phyloP scores from a whole-genome alignment of 2,329 filamentous ascomycete genomes.

The Fusarium sp. region DNA sequence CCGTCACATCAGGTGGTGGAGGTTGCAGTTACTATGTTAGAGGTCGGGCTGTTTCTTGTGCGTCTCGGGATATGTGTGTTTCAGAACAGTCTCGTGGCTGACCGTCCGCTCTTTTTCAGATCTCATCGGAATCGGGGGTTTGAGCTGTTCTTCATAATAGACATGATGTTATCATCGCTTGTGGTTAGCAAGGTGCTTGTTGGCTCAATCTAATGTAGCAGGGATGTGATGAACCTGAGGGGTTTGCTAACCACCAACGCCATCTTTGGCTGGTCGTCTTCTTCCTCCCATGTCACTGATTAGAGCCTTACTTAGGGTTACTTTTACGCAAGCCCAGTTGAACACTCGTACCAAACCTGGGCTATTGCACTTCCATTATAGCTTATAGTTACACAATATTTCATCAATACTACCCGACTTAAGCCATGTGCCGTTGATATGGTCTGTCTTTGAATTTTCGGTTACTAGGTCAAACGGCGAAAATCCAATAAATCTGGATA shows the following conservation, averaged over 20 bases:
- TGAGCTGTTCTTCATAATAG: constrained; percentile 5
- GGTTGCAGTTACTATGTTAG: constrained; percentile 1
- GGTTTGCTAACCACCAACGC: constrained; percentile 15
- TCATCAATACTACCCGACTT: neutral
- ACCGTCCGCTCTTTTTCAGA: constrained; percentile 15
- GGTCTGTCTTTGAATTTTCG: constrained; percentile 4
- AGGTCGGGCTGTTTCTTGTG: constrained; percentile 15
- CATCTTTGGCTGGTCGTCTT: neutral
- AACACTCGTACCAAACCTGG: neutral
- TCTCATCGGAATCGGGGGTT: neutral
- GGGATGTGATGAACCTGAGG: constrained; percentile 44
- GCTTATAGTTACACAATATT: neutral
- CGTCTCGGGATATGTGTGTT: constrained; percentile 38
- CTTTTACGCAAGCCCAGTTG: too few species aligned
- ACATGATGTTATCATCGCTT: constrained; percentile 29
- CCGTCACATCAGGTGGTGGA: constrained; percentile 5
- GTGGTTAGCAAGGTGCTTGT: constrained; percentile 5
- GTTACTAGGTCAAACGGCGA: constrained; percentile 16
- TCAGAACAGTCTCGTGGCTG: constrained; percentile 32
- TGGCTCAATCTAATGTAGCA: constrained; percentile 21
- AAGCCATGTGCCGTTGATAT: neutral
- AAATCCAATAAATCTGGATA: neutral
- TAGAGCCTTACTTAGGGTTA: neutral
- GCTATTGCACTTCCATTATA: neutral
- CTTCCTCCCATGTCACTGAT: neutral